A percentile compares a stretch with the other conserved stretches of the same genome.
phyloP scores from a whole-genome alignment of 2,329 filamentous ascomycete genomes.

The Pseudocercospora crystallina region DNA sequence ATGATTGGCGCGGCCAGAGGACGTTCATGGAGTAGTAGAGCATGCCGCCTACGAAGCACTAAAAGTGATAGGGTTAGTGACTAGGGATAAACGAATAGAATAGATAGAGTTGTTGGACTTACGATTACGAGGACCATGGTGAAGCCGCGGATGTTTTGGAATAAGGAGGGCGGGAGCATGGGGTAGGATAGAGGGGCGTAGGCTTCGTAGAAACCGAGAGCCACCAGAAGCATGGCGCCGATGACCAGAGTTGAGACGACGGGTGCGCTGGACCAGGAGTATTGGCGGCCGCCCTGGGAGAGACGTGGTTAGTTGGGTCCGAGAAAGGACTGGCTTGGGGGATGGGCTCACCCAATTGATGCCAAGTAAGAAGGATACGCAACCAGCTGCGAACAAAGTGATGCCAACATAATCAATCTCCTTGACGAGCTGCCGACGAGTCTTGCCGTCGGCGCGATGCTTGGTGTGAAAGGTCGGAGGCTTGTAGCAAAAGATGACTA shows the following conservation, averaged over 20 bases:
- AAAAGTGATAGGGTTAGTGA: not conserved
- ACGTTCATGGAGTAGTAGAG: conserved; percentile 21
- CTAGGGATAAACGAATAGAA: not conserved
- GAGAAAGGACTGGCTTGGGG: no score
- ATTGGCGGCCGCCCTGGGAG: conserved; percentile 14
- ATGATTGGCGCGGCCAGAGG: conserved; percentile 17
- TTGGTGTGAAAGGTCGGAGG: conserved; percentile 35
- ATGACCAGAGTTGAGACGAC: conserved; percentile 15
- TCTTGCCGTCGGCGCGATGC: conserved; percentile 31
- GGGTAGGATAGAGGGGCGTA: conserved; percentile 16
- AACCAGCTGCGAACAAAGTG: conserved; percentile 7
- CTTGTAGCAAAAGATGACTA: conserved; percentile 36
- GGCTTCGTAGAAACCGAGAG: conserved; percentile 14
- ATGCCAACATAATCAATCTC: conserved; percentile 54
- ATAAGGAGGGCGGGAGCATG: conserved; percentile 15
- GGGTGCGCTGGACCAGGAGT: conserved; percentile 13
- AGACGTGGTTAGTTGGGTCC: not conserved
- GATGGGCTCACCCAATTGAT: conserved; percentile 9
- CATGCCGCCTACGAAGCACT: conserved; percentile 17
- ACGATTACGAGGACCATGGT: conserved; percentile 15
- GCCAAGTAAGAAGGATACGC: conserved; percentile 13
- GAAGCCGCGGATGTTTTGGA: conserved; percentile 17
- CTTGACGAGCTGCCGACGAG: conserved; percentile 34
- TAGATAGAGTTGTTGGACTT: no score
- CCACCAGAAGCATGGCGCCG: conserved; percentile 13